Conservation (phyloP, 139 green algal species). For the Coccomyxa sp. region DNA sequence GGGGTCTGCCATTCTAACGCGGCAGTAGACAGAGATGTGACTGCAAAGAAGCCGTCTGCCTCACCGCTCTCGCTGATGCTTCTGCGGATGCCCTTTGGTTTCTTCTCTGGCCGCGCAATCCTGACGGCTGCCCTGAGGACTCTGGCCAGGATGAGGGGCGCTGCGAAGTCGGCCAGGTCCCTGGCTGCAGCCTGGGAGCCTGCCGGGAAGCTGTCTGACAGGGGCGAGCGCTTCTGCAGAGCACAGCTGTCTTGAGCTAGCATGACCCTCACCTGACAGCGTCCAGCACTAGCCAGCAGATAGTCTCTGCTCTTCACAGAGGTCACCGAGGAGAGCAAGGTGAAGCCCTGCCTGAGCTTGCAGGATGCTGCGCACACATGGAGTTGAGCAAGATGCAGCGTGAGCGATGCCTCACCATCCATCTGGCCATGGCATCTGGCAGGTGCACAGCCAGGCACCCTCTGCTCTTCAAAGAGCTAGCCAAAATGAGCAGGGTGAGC, state of each 20-base stretch:
- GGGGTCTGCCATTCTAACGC: background rate
- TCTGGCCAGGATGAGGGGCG: background rate
- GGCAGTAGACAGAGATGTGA: background rate
- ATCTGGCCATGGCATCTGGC: background rate
- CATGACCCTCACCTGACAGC: no score
- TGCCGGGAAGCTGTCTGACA: background rate
- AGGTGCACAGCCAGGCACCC: background rate
- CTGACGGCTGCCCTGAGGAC: background rate
- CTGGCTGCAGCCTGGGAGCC: background rate
- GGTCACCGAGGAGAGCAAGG: no score
- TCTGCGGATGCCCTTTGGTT: background rate
- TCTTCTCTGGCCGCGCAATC: background rate
- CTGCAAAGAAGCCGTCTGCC: background rate
- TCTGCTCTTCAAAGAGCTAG: no score
- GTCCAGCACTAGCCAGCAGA: no score
- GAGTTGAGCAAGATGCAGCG: no score
- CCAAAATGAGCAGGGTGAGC: no score
- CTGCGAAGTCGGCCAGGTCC: background rate
- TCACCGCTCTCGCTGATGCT: slow-evolving; percentile 6
- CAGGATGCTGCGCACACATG: no score
- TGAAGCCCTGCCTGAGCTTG: background rate
- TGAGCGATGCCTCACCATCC: no score
- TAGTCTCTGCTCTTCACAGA: no score
- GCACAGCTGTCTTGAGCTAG: no score
- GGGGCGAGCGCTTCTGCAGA: background rate